Base-by-base conservation (phyloP, 371 early-diverging fungal species). In the Mucor plumbeus region DNA sequence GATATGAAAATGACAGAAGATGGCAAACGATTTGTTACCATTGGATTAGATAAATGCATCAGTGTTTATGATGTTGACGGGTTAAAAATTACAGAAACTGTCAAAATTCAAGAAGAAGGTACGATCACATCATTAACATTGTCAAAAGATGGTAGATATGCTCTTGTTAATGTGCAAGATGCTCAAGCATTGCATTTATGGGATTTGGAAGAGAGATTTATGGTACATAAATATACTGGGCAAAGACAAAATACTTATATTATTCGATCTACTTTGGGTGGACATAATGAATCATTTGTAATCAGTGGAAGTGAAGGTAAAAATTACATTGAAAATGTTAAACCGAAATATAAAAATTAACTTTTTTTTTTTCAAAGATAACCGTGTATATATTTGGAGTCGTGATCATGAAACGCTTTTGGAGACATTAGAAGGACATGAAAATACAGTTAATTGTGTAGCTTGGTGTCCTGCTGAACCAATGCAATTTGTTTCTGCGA, bases 231-330 rank as follows among this genome's bases (percentile, higher is more conserved):
- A 60, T 97, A 92, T 72, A 67, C 76, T 39, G 98, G 99, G 0
- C 93, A 96, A 34, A 89, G 89, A 63, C 97, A 97, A 69, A 92
- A 88, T 0, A 76, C 82, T 7, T 97, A 88, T 77, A 93, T 98
- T 34, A 94, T 98, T 61, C 88, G 99, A 59, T 95, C 95, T 5
- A 91, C 95, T 10, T 92, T 98, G 77, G 98, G 96, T 7, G 98
- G 98, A 3, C 71, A 76, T 47, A 86, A 93, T 63, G 92, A 94
- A 64, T 82, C 86, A 5, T 93, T 96, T 68, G 85, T 98, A 10
- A 73, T 92, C 2, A 92, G 94, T 66, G 99, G 98, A 7, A 96
- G 96, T 73, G 96, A 97, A 86, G 93, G 92, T 90, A 71, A 39
- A 36, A 61, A 31, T 26, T 19, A 31, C 1, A 34, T 1, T 59